Base-by-base conservation (phyloP, 495 filamentous ascomycete genomes). In the Pseudevernia furfuracea region DNA sequence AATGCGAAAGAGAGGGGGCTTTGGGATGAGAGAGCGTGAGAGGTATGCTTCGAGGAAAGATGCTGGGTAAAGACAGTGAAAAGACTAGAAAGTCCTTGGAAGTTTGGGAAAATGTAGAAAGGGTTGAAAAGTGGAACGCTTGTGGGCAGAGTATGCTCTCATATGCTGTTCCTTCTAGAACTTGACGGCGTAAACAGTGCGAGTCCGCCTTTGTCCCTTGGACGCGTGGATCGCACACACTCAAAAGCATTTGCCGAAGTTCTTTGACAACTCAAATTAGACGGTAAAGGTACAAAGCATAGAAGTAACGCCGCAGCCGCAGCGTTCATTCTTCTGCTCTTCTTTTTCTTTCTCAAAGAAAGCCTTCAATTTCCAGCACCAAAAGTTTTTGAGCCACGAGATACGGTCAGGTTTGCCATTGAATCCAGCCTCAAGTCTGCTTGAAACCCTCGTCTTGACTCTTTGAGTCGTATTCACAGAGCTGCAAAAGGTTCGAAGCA, bases 221-320 rank as follows among this genome's bases (percentile, higher is more conserved):
- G 21, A 55, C 52, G 52, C 17, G 28, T 55, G 28, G 28, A 55
- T 30, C 15, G 30, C 21, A 34, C 30, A 55, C n/a, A 11, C 28
- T n/a, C n/a, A 17, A 34, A 55, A 55, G 30, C 15, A 21, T 34
- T 55, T 28, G 32, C 7, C 0, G 38, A n/a, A 59, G 62, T 64
- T 39, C 62, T 58, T 58, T 57, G 58, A 59, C 41, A 43, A 64
- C 37, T 43, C 25, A 36, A 63, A 56, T 15, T 34, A 37, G 53
- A 44, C 11, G 37, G 30, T 32, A 49, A n/a, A 53, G 36, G 38
- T 36, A 30, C 62, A 64, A 58, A 41, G 34, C 52, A 34, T 21
- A 9, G 17, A 21, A 36, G 52, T 9, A 55, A 55, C 52, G 52
- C 52, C 52, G 52, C 52, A 55, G 30, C 52, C 52, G 30, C 52